Conservation (phyloP, 345 rosid species). For the Lumnitzera racemosa region DNA sequence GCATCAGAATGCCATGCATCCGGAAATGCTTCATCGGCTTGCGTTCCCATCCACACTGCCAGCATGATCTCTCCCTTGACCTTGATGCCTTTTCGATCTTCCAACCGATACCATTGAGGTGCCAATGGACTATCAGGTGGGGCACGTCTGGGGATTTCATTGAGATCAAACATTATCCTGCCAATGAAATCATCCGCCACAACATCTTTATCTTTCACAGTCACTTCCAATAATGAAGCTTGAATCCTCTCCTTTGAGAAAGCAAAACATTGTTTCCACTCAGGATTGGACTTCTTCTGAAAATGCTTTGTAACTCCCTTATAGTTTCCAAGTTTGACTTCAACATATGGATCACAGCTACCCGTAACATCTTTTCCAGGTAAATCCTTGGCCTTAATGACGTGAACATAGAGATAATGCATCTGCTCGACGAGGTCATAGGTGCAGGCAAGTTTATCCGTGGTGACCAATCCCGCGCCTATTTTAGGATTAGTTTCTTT, state of each 20-base stretch:
- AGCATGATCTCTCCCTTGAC: conserved; percentile 81
- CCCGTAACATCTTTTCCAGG: conserved; percentile 80
- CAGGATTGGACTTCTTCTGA: conserved; percentile 89
- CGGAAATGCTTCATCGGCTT: conserved; percentile 92
- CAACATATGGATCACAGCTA: conserved; percentile 85
- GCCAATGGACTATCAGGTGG: conserved; percentile 98
- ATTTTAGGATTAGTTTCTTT: conserved; percentile 95
- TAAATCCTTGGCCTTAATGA: conserved; percentile 83
- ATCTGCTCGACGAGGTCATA: conserved; percentile 98
- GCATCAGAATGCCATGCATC: conserved; percentile 99
- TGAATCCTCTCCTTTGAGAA: conserved; percentile 90
- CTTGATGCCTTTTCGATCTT: conserved; percentile 64
- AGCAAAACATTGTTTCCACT: conserved; percentile 96
- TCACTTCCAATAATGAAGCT: conserved; percentile 71
- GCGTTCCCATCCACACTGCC: conserved; percentile 99
- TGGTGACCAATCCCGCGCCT: conserved; percentile 60
- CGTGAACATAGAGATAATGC: conserved; percentile 91
- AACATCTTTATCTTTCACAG: conserved; percentile 75
- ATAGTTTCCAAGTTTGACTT: conserved; percentile 89
- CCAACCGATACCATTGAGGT: conserved; percentile 94
- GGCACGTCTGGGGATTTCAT: conserved; percentile 74
- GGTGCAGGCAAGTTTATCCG: conserved; percentile 78
- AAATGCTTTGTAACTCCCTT: conserved; percentile 82
- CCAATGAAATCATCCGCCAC: conserved; percentile 84
- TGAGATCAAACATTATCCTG: conserved; percentile 59